Evolutionary conservation across 768 basidiomycete genomes (phyloP).

Genomic region (Hypholoma fasciculare): DNA sequence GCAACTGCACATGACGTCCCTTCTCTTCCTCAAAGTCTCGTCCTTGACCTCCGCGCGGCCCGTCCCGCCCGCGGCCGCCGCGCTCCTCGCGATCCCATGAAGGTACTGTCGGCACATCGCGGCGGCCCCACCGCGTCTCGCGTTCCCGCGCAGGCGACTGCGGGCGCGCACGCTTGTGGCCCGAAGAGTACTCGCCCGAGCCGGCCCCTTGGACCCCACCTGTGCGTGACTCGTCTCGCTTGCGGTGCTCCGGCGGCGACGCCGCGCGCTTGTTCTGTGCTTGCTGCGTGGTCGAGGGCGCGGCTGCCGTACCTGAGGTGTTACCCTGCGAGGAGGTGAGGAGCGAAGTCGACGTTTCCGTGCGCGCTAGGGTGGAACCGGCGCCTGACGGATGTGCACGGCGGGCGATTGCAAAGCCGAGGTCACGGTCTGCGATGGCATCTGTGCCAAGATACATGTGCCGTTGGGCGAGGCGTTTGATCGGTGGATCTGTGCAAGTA

Average conservation of each 20-base stretch:
- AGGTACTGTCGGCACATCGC: slow-evolving; percentile 45
- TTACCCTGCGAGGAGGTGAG: slow-evolving; percentile 16
- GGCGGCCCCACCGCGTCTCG: slow-evolving; percentile 38
- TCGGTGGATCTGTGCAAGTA: slow-evolving; percentile 66
- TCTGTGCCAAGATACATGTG: slow-evolving; percentile 84
- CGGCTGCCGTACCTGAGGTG: slow-evolving; percentile 2
- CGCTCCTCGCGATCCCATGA: slow-evolving; percentile 46
- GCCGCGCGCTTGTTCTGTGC: slow-evolving; percentile 31
- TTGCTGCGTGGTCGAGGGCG: not conserved
- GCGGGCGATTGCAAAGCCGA: slow-evolving; percentile 70
- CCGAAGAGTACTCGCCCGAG: slow-evolving; percentile 27
- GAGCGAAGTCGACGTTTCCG: slow-evolving; percentile 36
- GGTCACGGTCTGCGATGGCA: slow-evolving; percentile 85
- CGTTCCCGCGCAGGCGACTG: slow-evolving; percentile 27
- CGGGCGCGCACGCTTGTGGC: slow-evolving; percentile 35
- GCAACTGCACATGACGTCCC: slow-evolving; percentile 37
- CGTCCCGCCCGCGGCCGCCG: slow-evolving; percentile 6
- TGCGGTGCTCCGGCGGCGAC: slow-evolving; percentile 38
- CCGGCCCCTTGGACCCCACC: slow-evolving; percentile 2
- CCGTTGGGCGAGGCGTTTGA: slow-evolving; percentile 88
- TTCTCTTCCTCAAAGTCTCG: slow-evolving; percentile 32
- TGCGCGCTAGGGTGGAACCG: slow-evolving; percentile 24
- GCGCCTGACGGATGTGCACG: slow-evolving; percentile 24
- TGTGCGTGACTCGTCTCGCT: slow-evolving; percentile 23
- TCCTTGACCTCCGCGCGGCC: slow-evolving; percentile 14